These are phyloP conservation scores for Exobasidium cylindrosporum DNA, from an alignment of 1,284 basidiomycete genomes.

Conservation along the genomic window DNA sequence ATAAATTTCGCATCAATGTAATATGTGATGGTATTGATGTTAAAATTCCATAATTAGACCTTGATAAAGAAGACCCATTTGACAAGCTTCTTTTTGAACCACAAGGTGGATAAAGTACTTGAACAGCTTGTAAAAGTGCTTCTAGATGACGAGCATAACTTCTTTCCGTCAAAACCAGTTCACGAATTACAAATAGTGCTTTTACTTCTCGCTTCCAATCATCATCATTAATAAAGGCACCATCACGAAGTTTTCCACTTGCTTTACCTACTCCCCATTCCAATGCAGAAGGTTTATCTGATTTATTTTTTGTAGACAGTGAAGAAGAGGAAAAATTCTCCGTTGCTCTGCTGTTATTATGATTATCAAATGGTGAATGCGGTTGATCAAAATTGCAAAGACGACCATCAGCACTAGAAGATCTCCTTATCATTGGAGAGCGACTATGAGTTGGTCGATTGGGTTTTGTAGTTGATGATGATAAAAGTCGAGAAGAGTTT, in stretches of 20 bases:
- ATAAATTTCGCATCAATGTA: slow-evolving; percentile 32
- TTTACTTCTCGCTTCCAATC: slow-evolving; percentile 54
- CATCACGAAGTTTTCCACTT: slow-evolving; percentile 37
- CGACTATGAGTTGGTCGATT: neutral
- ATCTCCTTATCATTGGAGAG: no score
- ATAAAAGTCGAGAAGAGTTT: neutral
- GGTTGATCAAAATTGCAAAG: neutral
- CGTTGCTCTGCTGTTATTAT: no score
- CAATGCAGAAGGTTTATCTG: slow-evolving; percentile 26
- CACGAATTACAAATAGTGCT: slow-evolving; percentile 50
- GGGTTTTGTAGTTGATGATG: neutral
- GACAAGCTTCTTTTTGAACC: neutral
- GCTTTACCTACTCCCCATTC: slow-evolving; percentile 41
- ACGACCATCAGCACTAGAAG: slow-evolving; percentile 3
- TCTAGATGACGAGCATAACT: slow-evolving; percentile 48
- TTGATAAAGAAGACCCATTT: neutral
- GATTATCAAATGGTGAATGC: no score
- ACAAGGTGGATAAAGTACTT: slow-evolving; percentile 1
- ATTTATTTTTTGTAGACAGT: neutral
- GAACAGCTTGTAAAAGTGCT: slow-evolving; percentile 38
- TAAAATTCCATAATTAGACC: neutral
- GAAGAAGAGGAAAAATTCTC: neutral
- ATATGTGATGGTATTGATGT: slow-evolving; percentile 29
- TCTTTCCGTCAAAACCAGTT: slow-evolving; percentile 51
- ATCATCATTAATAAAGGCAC: slow-evolving; percentile 44